Percentiles rank a stretch among this genome's conserved stretches.
Conservation (phyloP, 2,329 filamentous ascomycete genomes). For the Gaeumannomyces sp. region DNA sequence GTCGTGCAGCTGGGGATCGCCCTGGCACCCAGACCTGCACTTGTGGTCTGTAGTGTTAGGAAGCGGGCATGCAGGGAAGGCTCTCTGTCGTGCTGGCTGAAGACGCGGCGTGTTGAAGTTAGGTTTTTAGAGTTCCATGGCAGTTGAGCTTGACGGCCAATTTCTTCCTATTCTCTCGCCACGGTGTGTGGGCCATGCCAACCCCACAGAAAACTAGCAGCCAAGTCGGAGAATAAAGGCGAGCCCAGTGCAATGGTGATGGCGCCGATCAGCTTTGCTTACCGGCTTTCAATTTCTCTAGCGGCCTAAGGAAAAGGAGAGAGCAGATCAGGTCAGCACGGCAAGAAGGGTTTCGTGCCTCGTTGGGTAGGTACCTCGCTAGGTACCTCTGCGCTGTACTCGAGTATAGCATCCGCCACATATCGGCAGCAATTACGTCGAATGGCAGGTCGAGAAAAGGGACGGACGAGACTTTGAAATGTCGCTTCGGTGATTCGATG, state of each 20-base stretch:
- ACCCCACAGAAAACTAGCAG: background rate
- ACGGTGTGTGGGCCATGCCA: background rate
- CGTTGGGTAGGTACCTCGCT: too few species aligned
- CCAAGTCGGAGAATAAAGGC: background rate
- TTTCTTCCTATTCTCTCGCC: background rate
- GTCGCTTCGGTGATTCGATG: background rate
- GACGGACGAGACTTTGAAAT: background rate
- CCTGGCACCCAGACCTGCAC: too few species aligned
- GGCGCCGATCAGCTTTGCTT: too few species aligned
- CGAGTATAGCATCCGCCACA: background rate
- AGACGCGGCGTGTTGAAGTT: background rate
- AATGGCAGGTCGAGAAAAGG: background rate
- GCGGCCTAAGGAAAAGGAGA: too few species aligned
- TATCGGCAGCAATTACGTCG: background rate
- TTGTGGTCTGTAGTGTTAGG: too few species aligned
- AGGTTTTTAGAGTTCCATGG: background rate
- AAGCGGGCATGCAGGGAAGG: too few species aligned
- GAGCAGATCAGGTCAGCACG: background rate
- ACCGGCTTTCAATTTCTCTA: too few species aligned
- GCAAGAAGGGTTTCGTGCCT: background rate
- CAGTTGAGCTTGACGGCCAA: background rate
- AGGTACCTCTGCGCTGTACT: too few species aligned
- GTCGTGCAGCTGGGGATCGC: too few species aligned
- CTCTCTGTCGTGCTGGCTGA: too few species aligned
- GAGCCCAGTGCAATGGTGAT: background rate